phyloP scores from a whole-genome alignment of 495 filamentous ascomycete species.

The Aspergillus asperescens region DNA sequence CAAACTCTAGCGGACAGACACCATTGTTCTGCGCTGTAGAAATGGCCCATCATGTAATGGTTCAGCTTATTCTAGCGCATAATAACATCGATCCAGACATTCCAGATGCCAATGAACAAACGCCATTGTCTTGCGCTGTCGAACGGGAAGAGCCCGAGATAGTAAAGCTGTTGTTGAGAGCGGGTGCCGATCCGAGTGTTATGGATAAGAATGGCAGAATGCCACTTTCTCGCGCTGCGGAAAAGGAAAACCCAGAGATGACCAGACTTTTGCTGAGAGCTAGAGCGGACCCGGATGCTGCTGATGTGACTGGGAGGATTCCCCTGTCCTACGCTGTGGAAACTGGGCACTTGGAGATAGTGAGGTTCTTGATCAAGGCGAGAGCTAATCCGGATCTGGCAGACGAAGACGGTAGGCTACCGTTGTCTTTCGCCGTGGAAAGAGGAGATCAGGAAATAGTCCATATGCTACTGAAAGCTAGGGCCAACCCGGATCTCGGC shows the following conservation, averaged over 20 bases:
- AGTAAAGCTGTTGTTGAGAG: slow-evolving; percentile 7
- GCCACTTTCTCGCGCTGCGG: slow-evolving; percentile 24
- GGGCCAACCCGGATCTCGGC: slow-evolving; percentile 11
- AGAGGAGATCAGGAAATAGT: slow-evolving; percentile 27
- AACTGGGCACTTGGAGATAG: slow-evolving; percentile 5
- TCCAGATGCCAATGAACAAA: slow-evolving; percentile 17
- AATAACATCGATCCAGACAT: slow-evolving; percentile 19
- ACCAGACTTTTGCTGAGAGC: slow-evolving; percentile 20
- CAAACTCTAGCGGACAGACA: slow-evolving; percentile 20
- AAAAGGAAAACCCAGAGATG: slow-evolving; percentile 20
- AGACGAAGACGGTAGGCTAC: slow-evolving; percentile 8
- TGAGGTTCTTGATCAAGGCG: slow-evolving; percentile 10
- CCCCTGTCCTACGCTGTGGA: slow-evolving; percentile 10
- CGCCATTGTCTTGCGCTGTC: slow-evolving; percentile 10
- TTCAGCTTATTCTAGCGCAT: slow-evolving; percentile 21
- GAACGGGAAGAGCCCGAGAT: slow-evolving; percentile 12
- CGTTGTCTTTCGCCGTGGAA: slow-evolving; percentile 17
- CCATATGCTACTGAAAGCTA: slow-evolving; percentile 23
- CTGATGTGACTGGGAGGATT: slow-evolving; percentile 20
- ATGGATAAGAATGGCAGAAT: slow-evolving; percentile 20
- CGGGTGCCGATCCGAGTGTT: slow-evolving; percentile 12
- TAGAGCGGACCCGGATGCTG: slow-evolving; percentile 19
- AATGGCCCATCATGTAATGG: slow-evolving; percentile 17
- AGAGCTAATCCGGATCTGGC: slow-evolving; percentile 10
- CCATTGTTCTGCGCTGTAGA: slow-evolving; percentile 24